Base-by-base conservation (phyloP, 2,329 filamentous ascomycete species). In the Xylogone sp. region DNA sequence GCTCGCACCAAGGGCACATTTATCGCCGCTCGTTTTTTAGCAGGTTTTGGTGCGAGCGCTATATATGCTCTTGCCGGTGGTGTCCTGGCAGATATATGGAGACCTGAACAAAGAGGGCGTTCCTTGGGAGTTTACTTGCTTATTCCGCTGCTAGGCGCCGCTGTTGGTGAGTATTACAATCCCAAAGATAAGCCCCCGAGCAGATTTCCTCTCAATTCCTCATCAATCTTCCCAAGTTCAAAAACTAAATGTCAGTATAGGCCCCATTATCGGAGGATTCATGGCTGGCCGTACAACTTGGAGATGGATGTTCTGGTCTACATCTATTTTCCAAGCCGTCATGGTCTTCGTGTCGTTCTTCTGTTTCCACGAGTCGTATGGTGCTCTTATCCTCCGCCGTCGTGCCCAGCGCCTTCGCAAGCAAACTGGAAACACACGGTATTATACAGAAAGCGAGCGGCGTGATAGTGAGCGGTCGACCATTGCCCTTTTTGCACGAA, bases 41-140 rank as follows among this genome's bases (percentile, higher is more conserved):
- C 78, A 8, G 82, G 82, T 0, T 66, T 84, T 5, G 81, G 81
- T 18, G 82, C 81, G 0, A 81, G 77, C 55, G 80, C 78, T 0
- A 74, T 79, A 3, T 67, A 81, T 29, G 75, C 76, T 21, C 70
- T 78, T 56, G 62, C 69, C 64, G 49, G 43, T 42, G 76, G 76
- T 16, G 71, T 56, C 31, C 52, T 78, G 1, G 66, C 68, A 0
- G 76, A 79, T 54, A 60, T 73, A 21, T 56, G 51, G 49, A 13
- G 44, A 24, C 34, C 53, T n/a, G 48, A 55, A 72, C 34, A 77
- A 75, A 56, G 67, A 75, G 20, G 65, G 75, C n/a, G 72, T 71
- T 8, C 49, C 70, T 68, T 9, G 72, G 44, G 51, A 12, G 19
- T 65, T 20, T 55, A 53, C 46, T 59, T 54, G 44, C 59, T 61